phyloP scores from a whole-genome alignment of 2,329 filamentous ascomycete genomes.

The Exophiala xenobiotica region DNA sequence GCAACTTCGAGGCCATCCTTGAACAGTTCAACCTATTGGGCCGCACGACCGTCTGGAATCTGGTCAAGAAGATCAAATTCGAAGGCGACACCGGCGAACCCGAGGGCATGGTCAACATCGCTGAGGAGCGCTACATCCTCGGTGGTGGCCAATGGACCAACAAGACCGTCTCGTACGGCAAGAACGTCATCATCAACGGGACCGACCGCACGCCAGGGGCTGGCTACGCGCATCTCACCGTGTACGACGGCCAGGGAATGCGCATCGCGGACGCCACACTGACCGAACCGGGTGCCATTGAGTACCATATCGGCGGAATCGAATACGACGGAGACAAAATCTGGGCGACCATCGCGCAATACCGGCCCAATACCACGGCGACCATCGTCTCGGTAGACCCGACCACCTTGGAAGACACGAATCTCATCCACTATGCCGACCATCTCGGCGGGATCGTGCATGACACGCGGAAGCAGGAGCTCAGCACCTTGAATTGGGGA shows the following conservation, averaged over 20 bases:
- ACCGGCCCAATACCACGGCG: constrained; percentile 49
- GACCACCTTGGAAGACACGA: constrained; percentile 36
- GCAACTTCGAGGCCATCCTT: constrained; percentile 35
- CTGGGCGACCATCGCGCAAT: constrained; percentile 50
- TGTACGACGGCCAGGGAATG: constrained; percentile 46
- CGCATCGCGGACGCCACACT: constrained; percentile 48
- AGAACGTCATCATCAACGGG: constrained; percentile 62
- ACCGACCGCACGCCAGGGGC: constrained; percentile 53
- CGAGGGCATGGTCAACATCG: constrained; percentile 49
- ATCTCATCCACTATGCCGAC: constrained; percentile 41
- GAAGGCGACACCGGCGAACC: constrained; percentile 51
- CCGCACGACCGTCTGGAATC: constrained; percentile 46
- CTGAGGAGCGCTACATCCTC: constrained; percentile 47
- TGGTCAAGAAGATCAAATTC: constrained; percentile 44
- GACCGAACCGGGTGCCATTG: constrained; percentile 39
- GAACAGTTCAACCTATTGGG: constrained; percentile 46
- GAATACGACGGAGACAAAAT: constrained; percentile 51
- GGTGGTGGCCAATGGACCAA: constrained; percentile 47
- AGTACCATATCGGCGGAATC: constrained; percentile 51
- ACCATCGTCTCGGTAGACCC: constrained; percentile 45
- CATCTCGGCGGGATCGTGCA: constrained; percentile 52
- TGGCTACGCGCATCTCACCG: constrained; percentile 48
- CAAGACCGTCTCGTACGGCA: constrained; percentile 40
- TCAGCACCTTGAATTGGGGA: constrained; percentile 52
- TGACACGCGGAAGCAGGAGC: constrained; percentile 37